Evolutionary conservation across 202 grass and related monocot genomes (phyloP).

Genomic region (Carex arenaria): DNA sequence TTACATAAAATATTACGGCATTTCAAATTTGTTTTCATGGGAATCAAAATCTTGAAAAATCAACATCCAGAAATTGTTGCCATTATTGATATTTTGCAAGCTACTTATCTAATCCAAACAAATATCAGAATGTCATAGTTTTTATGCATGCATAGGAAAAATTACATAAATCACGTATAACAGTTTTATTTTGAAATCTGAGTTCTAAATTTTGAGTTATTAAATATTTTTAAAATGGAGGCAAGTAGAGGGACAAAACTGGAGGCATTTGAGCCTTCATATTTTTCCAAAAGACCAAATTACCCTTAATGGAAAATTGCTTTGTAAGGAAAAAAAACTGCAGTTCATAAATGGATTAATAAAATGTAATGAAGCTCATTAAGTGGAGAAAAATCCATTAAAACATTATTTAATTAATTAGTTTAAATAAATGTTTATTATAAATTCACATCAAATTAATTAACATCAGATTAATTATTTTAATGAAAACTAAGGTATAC

Average conservation of each 20-base stretch:
- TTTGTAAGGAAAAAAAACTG: background rate
- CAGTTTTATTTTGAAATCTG: background rate
- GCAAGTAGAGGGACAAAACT: background rate
- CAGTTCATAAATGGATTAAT: background rate
- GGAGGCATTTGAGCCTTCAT: background rate
- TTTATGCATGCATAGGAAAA: background rate
- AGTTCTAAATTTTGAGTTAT: background rate
- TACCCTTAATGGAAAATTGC: background rate
- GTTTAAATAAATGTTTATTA: background rate
- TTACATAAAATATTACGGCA: background rate
- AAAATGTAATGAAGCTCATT: background rate
- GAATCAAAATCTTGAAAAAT: background rate
- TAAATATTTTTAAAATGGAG: background rate
- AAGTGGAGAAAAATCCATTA: background rate
- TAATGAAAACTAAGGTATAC: background rate
- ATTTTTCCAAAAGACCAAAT: background rate
- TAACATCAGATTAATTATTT: background rate
- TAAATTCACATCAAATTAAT: background rate
- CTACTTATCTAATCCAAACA: background rate
- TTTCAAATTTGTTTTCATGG: background rate
- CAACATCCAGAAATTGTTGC: background rate
- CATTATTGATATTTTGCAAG: background rate
- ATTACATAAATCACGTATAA: background rate
- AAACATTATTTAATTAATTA: background rate
- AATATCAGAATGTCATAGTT: background rate